phyloP scores from a whole-genome alignment of 108 stramenopile species.

The Chaetoceros tenuissimus region DNA sequence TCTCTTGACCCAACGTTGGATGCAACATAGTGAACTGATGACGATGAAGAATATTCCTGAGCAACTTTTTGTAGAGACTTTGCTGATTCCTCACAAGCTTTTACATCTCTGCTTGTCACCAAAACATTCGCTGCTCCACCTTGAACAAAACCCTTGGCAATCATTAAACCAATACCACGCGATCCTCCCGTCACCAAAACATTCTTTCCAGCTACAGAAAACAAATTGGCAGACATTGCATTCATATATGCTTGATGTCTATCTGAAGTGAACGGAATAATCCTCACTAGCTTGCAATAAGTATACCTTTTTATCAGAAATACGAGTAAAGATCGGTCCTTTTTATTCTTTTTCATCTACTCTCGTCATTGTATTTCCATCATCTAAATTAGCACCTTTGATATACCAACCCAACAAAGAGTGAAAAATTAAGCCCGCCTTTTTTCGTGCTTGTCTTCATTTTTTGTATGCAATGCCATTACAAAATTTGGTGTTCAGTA shows the following conservation, averaged over 20 bases:
- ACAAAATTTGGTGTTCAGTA: no score
- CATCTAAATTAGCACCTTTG: no score
- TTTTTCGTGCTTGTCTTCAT: no score
- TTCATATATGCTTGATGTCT: background rate
- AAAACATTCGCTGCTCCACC: slow-evolving; percentile 77
- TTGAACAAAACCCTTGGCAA: slow-evolving; percentile 65
- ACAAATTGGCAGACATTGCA: slow-evolving; percentile 8
- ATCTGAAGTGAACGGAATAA: no score
- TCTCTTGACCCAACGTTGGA: slow-evolving; percentile 73
- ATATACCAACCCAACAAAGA: no score
- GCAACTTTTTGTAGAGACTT: slow-evolving; percentile 17
- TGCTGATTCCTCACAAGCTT: slow-evolving; percentile 62
- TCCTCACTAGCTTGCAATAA: no score
- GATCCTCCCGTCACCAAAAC: slow-evolving; percentile 89
- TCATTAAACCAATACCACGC: slow-evolving; percentile 86
- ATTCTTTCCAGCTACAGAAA: slow-evolving; percentile 63
- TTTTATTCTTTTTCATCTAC: no score
- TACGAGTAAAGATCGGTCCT: no score
- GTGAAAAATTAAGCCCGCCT: no score
- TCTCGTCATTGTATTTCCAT: no score
- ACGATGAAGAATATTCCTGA: background rate
- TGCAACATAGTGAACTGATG: slow-evolving; percentile 40
- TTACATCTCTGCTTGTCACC: slow-evolving; percentile 69
- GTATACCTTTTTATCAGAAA: no score
- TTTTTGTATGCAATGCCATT: no score